These are phyloP conservation scores for Fusarium tricinctum DNA, from an alignment of 2,329 filamentous ascomycete genomes.

Conservation along the genomic window DNA sequence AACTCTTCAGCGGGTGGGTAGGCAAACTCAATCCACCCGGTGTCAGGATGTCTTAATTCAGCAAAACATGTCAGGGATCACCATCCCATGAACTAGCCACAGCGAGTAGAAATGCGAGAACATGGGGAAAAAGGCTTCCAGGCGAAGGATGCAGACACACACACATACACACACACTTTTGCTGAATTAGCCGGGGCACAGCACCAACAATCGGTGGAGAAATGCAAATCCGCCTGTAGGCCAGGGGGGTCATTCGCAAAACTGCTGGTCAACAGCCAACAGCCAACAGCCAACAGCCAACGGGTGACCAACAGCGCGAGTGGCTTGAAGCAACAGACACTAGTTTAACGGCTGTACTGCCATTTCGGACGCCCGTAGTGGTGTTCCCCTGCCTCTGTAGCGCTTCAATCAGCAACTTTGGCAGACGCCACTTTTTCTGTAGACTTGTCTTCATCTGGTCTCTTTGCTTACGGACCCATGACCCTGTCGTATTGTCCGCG, in stretches of 20 bases:
- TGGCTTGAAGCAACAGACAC: background rate
- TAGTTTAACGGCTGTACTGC: constrained; percentile 7
- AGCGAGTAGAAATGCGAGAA: background rate
- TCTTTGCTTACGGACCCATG: background rate
- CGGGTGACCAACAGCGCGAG: background rate
- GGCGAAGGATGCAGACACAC: constrained; percentile 7
- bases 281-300: no score
- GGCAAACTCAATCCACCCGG: constrained; percentile 5
- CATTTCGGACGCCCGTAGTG: constrained; percentile 3
- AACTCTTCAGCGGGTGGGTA: constrained; percentile 14
- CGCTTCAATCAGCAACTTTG: constrained; percentile 23
- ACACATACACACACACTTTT: background rate
- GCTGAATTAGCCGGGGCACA: constrained; percentile 4
- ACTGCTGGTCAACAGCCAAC: background rate
- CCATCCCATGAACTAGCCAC: constrained; percentile 1
- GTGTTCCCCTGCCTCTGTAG: constrained; percentile 18
- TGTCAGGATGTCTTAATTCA: constrained; percentile 8
- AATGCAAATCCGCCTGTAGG: constrained; percentile 7
- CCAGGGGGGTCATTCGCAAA: background rate
- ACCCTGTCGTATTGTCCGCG: background rate
- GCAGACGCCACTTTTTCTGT: background rate
- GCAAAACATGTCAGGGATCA: background rate
- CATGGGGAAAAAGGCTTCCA: constrained; percentile 5
- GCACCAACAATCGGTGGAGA: constrained; percentile 11
- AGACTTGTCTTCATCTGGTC: constrained; percentile 1